phyloP scores from a whole-genome alignment of 2,329 filamentous ascomycete genomes.

The Cercospora nicotianae region DNA sequence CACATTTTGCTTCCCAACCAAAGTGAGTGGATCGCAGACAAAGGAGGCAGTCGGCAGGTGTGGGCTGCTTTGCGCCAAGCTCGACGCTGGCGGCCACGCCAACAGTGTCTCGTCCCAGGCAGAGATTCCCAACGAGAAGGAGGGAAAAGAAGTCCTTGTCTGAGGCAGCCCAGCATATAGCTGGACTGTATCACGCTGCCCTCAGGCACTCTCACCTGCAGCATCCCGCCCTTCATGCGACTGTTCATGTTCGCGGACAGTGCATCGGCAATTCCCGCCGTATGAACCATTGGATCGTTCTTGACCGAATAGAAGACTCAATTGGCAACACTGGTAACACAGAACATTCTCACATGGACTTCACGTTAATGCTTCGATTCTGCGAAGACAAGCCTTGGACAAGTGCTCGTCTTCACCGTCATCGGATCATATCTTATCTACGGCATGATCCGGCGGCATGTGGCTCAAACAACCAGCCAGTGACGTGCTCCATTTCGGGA shows the following conservation, averaged over 20 bases:
- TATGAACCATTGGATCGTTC: not conserved
- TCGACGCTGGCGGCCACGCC: not conserved
- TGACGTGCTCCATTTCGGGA: slow-evolving; percentile 7
- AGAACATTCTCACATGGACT: not conserved
- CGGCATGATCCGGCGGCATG: slow-evolving; percentile 7
- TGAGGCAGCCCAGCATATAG: not conserved
- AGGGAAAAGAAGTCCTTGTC: not conserved
- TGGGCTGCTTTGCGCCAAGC: not conserved
- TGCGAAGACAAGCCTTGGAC: not conserved
- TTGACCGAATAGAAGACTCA: not conserved
- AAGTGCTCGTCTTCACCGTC: not conserved
- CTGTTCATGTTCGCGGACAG: not conserved
- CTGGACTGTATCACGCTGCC: not conserved
- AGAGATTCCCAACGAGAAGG: not conserved
- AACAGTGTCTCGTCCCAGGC: not conserved
- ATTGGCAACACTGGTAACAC: not conserved
- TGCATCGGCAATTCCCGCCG: not conserved
- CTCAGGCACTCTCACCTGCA: not conserved
- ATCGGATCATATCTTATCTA: slow-evolving; percentile 4
- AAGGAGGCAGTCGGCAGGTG: not conserved
- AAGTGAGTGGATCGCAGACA: not conserved
- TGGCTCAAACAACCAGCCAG: not conserved
- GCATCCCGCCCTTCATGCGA: not conserved
- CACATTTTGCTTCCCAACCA: slow-evolving; percentile 9
- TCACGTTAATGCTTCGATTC: not conserved